Conservation (phyloP, 345 rosid species). For the Eucalyptus tenuipes region DNA sequence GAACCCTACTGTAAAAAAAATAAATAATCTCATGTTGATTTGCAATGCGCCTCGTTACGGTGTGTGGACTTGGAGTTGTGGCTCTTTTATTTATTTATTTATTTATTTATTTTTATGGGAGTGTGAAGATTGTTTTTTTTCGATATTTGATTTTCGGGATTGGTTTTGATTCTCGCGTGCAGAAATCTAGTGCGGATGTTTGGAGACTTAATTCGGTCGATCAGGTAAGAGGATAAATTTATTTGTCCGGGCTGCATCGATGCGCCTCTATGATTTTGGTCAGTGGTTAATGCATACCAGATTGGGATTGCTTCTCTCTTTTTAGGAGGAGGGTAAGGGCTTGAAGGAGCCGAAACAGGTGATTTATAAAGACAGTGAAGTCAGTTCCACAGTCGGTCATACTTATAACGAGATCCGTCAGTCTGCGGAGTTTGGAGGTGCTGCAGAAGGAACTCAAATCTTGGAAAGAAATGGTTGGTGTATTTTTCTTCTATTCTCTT, state of each 20-base stretch:
- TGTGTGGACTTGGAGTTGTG: background rate
- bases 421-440: constrained; percentile 4
- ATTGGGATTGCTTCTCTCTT: background rate
- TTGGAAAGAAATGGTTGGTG: constrained; percentile 30
- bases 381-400: constrained; percentile 20
- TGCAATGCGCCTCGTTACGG: background rate
- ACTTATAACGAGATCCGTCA: constrained; percentile 8
- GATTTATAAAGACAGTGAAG: constrained; percentile 42
- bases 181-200: constrained; percentile 41
- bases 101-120: background rate
- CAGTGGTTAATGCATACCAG: background rate
- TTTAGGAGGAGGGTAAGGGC: constrained; percentile 54
- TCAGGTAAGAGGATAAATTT: constrained; percentile 28
- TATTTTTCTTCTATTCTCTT: background rate
- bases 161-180: constrained; percentile 17
- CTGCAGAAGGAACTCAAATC: constrained; percentile 5
- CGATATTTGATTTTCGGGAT: background rate
- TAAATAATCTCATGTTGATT: background rate
- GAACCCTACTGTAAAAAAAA: background rate
- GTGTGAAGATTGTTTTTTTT: background rate
- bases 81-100: background rate
- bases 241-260: background rate
- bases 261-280: background rate
- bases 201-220: constrained; percentile 41
- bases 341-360: constrained; percentile 60